Evolutionary conservation across 2,329 filamentous ascomycete genomes (phyloP), one percentile per base, ranked within the genome.

Genomic region (Talaromyces sp.): DNA sequence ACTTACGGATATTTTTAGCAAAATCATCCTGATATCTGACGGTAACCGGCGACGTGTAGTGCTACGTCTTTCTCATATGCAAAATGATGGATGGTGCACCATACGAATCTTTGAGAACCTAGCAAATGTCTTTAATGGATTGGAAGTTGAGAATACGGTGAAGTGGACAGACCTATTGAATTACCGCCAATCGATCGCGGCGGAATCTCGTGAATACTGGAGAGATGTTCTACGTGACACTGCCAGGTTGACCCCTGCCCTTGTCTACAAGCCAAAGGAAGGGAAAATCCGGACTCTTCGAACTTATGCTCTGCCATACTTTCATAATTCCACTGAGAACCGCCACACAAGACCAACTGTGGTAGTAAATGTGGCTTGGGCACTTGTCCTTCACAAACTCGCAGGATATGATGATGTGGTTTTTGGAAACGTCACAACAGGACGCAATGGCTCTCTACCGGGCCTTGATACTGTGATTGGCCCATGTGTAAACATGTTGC

Each of bases 401-500:
- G 79, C 85, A 0, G 69, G 70, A 0, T 73, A 75, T 2, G 73
- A 74, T 2, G 87, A 89, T 69, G 83, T 89, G 31, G 81, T 85
- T 10, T 89, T 89, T 68, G 87, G 87, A 54, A 83, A 86, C 68
- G 86, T 89, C 1, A 86, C 87, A 4, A 86, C 83, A 37, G 88
- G 88, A 0, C 84, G 87, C 61, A 85, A 84, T 70, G 81, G 86
- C 45, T 83, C 84, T 67, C 76, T 87, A 0, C 73, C 80, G 22
- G 78, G 79, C 64, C 81, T 82, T 15, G 84, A 87, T 66, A 76
- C 80, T 59, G 83, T 89, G 62, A 79, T 84, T 37, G 88, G 88
- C 0, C 87, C 87, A 17, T 63, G 61, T n/a, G 50, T 63, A 19
- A 63, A 63, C 45, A 49, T 49, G 45, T 22, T 49, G 22, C 45